Evolutionary conservation across 371 early-diverging fungal genomes (phyloP), one percentile per base, ranked within the genome.

Genomic region (Mucor plumbeus): DNA sequence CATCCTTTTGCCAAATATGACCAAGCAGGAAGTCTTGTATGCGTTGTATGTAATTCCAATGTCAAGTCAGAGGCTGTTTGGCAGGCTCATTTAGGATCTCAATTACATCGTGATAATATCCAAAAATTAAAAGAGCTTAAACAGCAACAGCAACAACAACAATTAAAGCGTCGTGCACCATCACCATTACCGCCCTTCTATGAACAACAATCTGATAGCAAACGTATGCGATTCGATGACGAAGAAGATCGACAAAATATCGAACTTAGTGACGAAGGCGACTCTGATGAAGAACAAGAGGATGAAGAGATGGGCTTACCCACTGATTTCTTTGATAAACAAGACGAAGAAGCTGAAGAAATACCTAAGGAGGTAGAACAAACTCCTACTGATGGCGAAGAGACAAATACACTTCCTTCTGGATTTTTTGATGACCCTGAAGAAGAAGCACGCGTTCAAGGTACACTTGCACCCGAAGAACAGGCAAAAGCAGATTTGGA

Each of bases 1-100:
- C 84, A 84, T 57, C 80, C 80, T 10, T 76, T 81, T 63, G 84
- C 84, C 7, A 81, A 78, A 61, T 84, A 84, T 64, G 82, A 84
- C 57, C 59, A 70, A 8, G 68, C 71, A 43, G 75, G 69, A 9
- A 69, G 75, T 5, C 47, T 84, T 14, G 47, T 71, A 0, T 84
- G 84, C 60, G 64, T 74, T 7, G 73, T 81, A 1, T 84, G 84
- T 61, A 67, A 75, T n/a, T 39, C 53, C 2, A 40, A 43, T 3
- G 72, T 84, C 1, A 80, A 78, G 50, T 63, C 40, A 39, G 77
- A 76, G 59, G 53, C 68, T 7, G 64, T 79, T 5, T 84, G 84
- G 84, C 68, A 70, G 39, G 69, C 72, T n/a, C 82, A 84, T 66
- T 63, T 84, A n/a, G 63, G 65, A 2, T 77, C 77, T 8, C 38